Percentiles rank a stretch among this genome's conserved stretches.
Evolutionary conservation across 805 yeast species (phyloP).

Genomic region (Wickerhamiella alocasiicola): DNA sequence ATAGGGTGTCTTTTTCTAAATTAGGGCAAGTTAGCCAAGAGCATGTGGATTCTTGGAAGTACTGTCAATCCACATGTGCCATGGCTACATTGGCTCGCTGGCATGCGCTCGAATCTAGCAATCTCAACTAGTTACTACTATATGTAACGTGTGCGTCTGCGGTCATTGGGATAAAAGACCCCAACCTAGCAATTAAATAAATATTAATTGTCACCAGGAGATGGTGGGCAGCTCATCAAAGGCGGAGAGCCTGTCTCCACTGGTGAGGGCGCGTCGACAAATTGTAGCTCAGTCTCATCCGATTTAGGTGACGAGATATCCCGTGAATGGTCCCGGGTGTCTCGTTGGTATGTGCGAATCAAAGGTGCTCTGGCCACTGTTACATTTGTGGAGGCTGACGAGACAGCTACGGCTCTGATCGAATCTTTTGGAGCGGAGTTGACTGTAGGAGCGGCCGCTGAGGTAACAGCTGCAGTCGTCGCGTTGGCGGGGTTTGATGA

Average conservation of each 20-base stretch:
- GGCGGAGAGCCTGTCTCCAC: constrained; percentile 9
- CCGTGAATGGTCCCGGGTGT: no score
- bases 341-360: constrained; percentile 4
- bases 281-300: constrained; percentile 4
- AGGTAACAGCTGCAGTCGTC: neutral
- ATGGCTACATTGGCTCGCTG: no score
- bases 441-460: neutral
- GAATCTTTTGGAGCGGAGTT: neutral
- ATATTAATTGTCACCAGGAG: constrained; percentile 16
- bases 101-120: no score
- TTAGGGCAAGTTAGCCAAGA: neutral
- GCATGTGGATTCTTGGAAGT: neutral
- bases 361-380: constrained; percentile 8
- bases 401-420: constrained; percentile 6
- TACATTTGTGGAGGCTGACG: constrained; percentile 3
- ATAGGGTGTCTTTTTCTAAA: no score
- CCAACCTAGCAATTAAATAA: neutral
- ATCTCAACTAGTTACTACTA: no score
- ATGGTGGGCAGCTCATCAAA: constrained; percentile 21
- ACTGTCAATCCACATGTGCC: neutral
- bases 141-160: no score
- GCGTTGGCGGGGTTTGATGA: neutral
- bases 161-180: neutral
- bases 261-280: constrained; percentile 8
- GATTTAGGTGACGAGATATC: constrained; percentile 4